Base-by-base conservation (phyloP, 2,329 filamentous ascomycete species). In the Helotiales sp. region DNA sequence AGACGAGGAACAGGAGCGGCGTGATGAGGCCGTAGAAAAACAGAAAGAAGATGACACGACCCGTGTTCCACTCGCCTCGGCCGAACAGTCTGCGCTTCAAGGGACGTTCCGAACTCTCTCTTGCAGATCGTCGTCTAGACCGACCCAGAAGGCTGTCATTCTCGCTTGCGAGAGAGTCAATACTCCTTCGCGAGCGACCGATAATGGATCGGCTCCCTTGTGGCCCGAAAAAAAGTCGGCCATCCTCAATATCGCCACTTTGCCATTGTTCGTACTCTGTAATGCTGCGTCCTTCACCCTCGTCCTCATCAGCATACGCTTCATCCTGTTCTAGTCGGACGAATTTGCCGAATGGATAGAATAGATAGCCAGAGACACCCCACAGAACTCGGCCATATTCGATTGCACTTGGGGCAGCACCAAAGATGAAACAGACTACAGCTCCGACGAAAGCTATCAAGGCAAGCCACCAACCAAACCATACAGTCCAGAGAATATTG, bases 201-300 rank as follows among this genome's bases (percentile, higher is more conserved):
- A 97, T 84, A 61, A 98, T 89, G 6, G 93, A 96, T 62, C 92
- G 88, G 73, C 86, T 89, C 68, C 87, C 70, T 63, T 77, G 82
- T 2, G 96, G 96, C 0, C 96, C 96, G 78, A 99, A 99, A 82
- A 99, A 98, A 2, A 99, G 86, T 37, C 95, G 88, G 2, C 96
- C 96, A 78, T 98, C 93, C 79, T 99, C 96, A 37, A 99, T 86
- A 76, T 99, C 96, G 60, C 96, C 96, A 77, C 89, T 97, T 81
- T 99, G 96, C 96, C 96, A 99, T 80, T 97, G 93, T 79, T 99
- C 96, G 77, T 99, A 99, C 81, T 99, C 96, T 75, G 93, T 96
- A 76, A 99, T 97, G 81, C 94, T 98, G 76, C 96, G 89, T 22
- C 96, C 96, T 80, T 99, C 96, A 47, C 95, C 94, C 76, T 96